These are phyloP conservation scores for Globisporangium iwayamae DNA, from an alignment of 352 stramenopile genomes.

Conservation along the genomic window DNA sequence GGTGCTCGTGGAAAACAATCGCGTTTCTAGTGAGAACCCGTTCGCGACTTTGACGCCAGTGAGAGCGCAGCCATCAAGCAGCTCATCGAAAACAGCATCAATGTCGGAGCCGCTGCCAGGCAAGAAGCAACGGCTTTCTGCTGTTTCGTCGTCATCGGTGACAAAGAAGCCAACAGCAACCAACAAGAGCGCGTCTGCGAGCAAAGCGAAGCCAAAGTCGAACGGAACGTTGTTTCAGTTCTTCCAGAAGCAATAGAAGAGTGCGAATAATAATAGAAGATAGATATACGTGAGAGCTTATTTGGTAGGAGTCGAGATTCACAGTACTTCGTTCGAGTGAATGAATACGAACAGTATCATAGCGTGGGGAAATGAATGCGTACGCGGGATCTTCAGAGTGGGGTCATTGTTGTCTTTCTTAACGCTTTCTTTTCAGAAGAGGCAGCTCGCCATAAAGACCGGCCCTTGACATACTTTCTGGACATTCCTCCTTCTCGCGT, in stretches of 20 bases:
- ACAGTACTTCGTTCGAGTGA: no score
- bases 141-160: constrained; percentile 13
- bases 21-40: constrained; percentile 8
- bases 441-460: no score
- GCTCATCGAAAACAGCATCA: constrained; percentile 6
- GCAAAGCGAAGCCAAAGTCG: constrained; percentile 8
- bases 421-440: no score
- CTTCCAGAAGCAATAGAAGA: constrained; percentile 28
- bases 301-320: no score
- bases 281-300: no score
- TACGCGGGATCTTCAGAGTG: no score
- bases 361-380: no score
- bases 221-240: constrained; percentile 43
- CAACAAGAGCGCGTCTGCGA: constrained; percentile 4
- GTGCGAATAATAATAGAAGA: no score
- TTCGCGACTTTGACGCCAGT: constrained; percentile 4
- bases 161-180: constrained; percentile 1
- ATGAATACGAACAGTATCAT: no score
- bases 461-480: no score
- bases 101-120: background rate
- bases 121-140: background rate
- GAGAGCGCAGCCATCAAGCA: constrained; percentile 4
- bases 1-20: constrained; percentile 32
- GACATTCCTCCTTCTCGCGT: background rate
- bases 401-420: no score